Conservation (phyloP, 1,139 yeast genomes). For the Saccharomyces pastorianus region DNA sequence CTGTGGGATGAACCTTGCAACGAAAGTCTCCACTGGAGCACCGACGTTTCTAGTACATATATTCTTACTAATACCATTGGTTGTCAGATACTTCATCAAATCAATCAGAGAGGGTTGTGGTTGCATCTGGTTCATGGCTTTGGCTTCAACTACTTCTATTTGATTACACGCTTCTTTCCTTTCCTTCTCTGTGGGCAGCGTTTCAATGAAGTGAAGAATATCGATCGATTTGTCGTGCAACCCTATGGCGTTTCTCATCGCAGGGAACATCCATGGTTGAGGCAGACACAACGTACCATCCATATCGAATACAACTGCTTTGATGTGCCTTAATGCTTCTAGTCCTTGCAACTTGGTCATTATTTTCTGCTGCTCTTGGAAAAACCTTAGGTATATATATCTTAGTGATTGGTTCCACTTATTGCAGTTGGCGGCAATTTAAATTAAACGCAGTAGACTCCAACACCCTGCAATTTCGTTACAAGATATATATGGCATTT, state of each 20-base stretch:
- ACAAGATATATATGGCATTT: not conserved
- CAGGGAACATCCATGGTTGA: conserved; percentile 58
- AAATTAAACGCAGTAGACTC: too few relatives aligned
- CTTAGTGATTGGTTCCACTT: not conserved
- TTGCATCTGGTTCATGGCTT: conserved; percentile 50
- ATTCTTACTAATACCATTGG: conserved; percentile 37
- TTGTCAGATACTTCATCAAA: conserved; percentile 32
- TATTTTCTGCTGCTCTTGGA: not conserved
- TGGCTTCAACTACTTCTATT: conserved; percentile 44
- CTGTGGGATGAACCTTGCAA: conserved; percentile 37
- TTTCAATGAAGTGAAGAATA: conserved; percentile 42
- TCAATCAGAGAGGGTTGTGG: conserved; percentile 43
- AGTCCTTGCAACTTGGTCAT: not conserved
- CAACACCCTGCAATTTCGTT: not conserved
- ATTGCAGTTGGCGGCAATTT: not conserved
- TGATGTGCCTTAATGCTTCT: conserved; percentile 27
- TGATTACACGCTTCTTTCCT: conserved; percentile 38
- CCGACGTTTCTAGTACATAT: conserved; percentile 55
- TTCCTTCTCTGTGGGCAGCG: conserved; percentile 35
- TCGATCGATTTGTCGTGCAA: conserved; percentile 40
- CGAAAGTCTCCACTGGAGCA: conserved; percentile 39
- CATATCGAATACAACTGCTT: conserved; percentile 58
- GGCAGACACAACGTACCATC: conserved; percentile 62
- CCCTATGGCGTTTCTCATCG: conserved; percentile 52
- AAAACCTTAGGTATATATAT: not conserved